These are phyloP conservation scores for Aspergillus bombycis DNA, from an alignment of 2,329 filamentous ascomycete species.

Conservation along the genomic window DNA sequence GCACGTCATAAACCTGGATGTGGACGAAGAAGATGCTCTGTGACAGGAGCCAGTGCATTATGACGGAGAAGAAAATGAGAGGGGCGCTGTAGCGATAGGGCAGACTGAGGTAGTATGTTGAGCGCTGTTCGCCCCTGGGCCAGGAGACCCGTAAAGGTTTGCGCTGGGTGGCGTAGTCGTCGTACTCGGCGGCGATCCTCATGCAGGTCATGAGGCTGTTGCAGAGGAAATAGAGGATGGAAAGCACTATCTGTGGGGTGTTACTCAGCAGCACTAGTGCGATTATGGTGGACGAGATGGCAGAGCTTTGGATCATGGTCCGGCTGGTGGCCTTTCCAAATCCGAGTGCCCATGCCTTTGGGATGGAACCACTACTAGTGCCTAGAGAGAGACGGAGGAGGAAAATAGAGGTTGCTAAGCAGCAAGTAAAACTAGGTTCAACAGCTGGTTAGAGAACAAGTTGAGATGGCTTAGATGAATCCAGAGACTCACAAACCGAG, in stretches of 20 bases:
- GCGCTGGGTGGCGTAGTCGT: conserved; percentile 38
- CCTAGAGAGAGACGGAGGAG: neutral
- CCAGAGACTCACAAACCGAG: conserved; percentile 4
- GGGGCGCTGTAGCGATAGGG: conserved; percentile 39
- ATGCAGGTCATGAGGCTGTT: conserved; percentile 49
- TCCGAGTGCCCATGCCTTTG: neutral
- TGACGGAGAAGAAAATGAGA: conserved; percentile 31
- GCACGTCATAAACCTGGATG: conserved; percentile 26
- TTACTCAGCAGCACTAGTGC: conserved; percentile 30
- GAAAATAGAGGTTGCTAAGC: neutral
- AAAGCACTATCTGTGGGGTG: conserved; percentile 36
- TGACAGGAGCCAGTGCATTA: conserved; percentile 53
- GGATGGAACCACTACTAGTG: neutral
- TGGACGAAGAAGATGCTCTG: conserved; percentile 48
- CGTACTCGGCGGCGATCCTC: conserved; percentile 54
- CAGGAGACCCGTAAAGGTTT: conserved; percentile 50
- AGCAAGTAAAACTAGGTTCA: neutral
- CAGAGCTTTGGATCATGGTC: neutral
- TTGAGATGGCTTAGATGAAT: no score
- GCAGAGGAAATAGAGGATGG: conserved; percentile 38
- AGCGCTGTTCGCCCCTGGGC: conserved; percentile 45
- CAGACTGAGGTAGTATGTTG: conserved; percentile 50
- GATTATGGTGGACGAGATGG: neutral
- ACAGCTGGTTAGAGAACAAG: no score
- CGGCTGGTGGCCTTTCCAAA: conserved; percentile 1